Base-by-base conservation (phyloP, 768 basidiomycete genomes). In the Boletus sp. region DNA sequence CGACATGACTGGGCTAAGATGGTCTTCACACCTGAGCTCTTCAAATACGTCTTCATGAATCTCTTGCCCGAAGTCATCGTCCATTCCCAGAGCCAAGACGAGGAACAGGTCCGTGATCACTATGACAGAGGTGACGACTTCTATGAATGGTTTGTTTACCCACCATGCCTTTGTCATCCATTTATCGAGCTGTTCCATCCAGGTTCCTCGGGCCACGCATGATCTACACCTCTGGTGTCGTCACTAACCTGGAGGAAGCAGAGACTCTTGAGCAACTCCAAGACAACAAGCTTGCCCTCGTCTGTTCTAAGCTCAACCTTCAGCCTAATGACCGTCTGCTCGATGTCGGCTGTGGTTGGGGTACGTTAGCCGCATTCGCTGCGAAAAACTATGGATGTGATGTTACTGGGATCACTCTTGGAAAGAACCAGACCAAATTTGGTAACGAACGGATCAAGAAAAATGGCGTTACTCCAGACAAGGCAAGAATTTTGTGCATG, bases 121-220 rank as follows among this genome's bases (percentile, higher is more conserved):
- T 99, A 99, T 62, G 97, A 99, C 76, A 86, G 90, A 65, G 96
- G 96, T 51, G 88, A 99, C 62, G 94, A 98, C 77, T 98, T 98
- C 70, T 97, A 98, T 70, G 81, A 78, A 63, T 97, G 95, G 93
- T 51, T 29, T 19, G 50, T 55, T 44, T 47, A 2, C 7, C 2
- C 34, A 7, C n/a, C 1, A 32, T n/a, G 15, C 0, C 15, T 17
- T 51, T 7, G 4, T 9, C 10, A 0, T 29, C 1, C 23, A 14
- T 14, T 33, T 1, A 14, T 14, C 52, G 5, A 58, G 3, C 3
- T 46, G 5, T 51, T 40, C 7, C 11, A 14, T 2, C 5, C 25
- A 88, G 88, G 90, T 96, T 96, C 83, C 81, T 97, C 40, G 93
- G 93, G 10, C 89, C 90, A 6, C 88, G 92, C 56, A 97, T 97